Evolutionary conservation across 257 asterid species (phyloP).

Genomic region (Nicotiana tomentosiformis): DNA sequence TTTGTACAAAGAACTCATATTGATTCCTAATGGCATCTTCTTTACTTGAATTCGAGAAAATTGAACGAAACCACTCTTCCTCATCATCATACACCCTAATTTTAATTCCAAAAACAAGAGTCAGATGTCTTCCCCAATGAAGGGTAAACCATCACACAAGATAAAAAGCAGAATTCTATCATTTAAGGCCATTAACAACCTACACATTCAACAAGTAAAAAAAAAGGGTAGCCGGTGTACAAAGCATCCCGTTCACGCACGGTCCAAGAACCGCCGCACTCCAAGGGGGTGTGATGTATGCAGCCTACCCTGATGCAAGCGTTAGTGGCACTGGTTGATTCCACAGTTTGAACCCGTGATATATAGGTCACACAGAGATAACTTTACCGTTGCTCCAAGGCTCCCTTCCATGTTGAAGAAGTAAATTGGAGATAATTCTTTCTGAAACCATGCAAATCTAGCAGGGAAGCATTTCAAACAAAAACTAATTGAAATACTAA

Average conservation of each 20-base stretch:
- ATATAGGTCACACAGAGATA: no score
- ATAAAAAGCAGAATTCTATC: not conserved
- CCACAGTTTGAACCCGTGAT: no score
- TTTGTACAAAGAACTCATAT: conserved; percentile 82
- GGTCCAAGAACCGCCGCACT: no score
- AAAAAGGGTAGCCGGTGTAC: no score
- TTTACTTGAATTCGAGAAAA: conserved; percentile 71
- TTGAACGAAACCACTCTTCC: conserved; percentile 88
- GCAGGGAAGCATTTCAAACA: not conserved
- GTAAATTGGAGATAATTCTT: not conserved
- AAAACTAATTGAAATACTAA: not conserved
- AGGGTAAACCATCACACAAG: not conserved
- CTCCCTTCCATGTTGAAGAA: no score
- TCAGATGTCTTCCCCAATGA: not conserved
- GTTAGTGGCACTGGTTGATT: no score
- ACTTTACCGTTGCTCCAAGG: no score
- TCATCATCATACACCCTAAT: conserved; percentile 83
- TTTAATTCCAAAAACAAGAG: not conserved
- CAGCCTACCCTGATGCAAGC: no score
- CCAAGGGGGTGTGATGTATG: no score
- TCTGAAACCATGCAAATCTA: not conserved
- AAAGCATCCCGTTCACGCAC: no score
- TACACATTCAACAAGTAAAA: no score
- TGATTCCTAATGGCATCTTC: conserved; percentile 98
- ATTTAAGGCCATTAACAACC: not conserved